Evolutionary conservation across 192 early-diverging fungal species (phyloP).

Genomic region (Bifiguratus adelaidae): DNA sequence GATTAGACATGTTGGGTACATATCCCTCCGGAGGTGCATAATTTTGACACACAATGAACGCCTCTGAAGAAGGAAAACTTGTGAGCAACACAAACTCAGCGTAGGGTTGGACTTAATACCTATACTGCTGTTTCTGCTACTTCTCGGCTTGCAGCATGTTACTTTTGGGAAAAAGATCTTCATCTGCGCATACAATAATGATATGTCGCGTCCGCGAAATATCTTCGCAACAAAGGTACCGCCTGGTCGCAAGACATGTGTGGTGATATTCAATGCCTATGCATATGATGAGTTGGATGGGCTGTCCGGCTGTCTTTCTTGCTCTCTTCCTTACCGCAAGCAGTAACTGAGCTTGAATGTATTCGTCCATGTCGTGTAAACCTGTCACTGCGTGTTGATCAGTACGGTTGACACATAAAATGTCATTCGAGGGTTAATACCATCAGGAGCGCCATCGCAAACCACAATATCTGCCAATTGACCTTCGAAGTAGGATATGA

Average conservation of each 20-base stretch:
- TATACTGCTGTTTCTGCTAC: slow-evolving; percentile 85
- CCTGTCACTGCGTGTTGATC: slow-evolving; percentile 68
- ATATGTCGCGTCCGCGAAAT: slow-evolving; percentile 91
- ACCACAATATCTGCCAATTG: slow-evolving; percentile 86
- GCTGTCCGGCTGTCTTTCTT: neutral
- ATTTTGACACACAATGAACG: slow-evolving; percentile 88
- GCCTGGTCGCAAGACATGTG: slow-evolving; percentile 78
- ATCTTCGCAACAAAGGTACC: slow-evolving; percentile 98
- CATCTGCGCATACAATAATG: slow-evolving; percentile 84
- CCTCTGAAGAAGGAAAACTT: slow-evolving; percentile 35
- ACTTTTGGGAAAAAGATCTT: slow-evolving; percentile 86
- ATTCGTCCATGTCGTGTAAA: slow-evolving; percentile 98
- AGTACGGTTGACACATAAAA: neutral
- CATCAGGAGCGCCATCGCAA: slow-evolving; percentile 93
- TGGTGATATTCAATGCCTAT: slow-evolving; percentile 90
- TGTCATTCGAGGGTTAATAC: slow-evolving; percentile 19
- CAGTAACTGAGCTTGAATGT: slow-evolving; percentile 94
- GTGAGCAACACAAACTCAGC: neutral
- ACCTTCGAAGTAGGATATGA: slow-evolving; percentile 84
- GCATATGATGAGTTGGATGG: slow-evolving; percentile 11
- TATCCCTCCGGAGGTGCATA: slow-evolving; percentile 80
- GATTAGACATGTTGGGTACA: slow-evolving; percentile 83
- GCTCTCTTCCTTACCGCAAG: slow-evolving; percentile 46
- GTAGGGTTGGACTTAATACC: slow-evolving; percentile 25
- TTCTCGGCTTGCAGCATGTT: slow-evolving; percentile 87